Evolutionary conservation across 306 rosid species (phyloP).

Genomic region (Calophaca sinica): DNA sequence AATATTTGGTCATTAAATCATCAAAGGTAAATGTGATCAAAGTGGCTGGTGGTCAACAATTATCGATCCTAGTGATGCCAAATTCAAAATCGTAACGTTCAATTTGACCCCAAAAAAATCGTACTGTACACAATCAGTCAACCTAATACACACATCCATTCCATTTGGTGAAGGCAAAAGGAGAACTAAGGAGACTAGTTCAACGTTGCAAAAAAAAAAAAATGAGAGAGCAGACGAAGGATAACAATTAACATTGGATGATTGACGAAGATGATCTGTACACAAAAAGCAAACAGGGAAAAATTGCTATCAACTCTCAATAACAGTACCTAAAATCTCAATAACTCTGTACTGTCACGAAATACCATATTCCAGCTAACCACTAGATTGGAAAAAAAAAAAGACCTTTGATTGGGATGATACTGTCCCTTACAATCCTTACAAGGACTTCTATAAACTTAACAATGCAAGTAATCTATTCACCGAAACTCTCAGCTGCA

Average conservation of each 20-base stretch:
- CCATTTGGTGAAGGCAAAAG: no score
- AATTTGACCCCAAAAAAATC: no score
- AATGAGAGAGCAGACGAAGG: conserved; percentile 1
- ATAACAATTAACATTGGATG: conserved; percentile 33
- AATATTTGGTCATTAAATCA: no score
- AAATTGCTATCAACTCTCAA: conserved; percentile 37
- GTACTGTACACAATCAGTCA: no score
- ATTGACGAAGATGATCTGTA: conserved; percentile 46
- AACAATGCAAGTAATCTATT: conserved; percentile 33
- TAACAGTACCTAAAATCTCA: conserved; percentile 43
- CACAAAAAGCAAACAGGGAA: conserved; percentile 28
- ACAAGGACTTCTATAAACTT: conserved; percentile 39
- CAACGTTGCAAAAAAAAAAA: conserved; percentile 16
- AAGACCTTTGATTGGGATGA: conserved; percentile 31
- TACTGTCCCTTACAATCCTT: conserved; percentile 39
- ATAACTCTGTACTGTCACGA: conserved; percentile 23
- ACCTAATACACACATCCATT: no score
- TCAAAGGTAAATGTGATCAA: no score
- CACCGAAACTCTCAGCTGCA: conserved; percentile 46
- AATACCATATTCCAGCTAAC: conserved; percentile 46
- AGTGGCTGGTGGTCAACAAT: no score
- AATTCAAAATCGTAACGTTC: no score
- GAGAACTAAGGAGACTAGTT: neutral
- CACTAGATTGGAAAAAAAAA: neutral
- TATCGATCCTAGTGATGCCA: no score